Evolutionary conservation across 108 stramenopile genomes (phyloP), one percentile per base, ranked within the genome.

Genomic region (Fragilariopsis cylindrus): DNA sequence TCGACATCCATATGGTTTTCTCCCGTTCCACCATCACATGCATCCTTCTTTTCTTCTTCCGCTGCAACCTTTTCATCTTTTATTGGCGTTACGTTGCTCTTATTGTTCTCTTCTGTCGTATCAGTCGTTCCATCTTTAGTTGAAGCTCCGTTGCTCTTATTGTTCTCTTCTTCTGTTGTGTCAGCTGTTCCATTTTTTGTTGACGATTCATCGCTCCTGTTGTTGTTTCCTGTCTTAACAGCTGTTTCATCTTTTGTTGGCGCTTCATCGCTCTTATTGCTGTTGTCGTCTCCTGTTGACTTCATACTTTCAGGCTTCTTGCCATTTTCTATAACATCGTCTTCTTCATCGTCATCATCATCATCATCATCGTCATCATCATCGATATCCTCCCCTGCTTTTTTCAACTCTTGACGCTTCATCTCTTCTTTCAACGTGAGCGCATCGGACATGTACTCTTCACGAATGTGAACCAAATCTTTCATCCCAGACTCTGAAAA

Each of bases 321-420:
- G 47, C 15, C 15, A 30, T 39, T 46, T 7, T 68, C 69, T 15
- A 52, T 50, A 19, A 75, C 77, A 42, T 80, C 73, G 8, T 70
- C 57, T 15, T 60, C 60, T 13, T 79, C 72, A 9, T 76, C 67
- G 5, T 82, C 85, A n/a, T 76, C 83, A 1, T 89, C 88, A 6
- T 89, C 88, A 43, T 94, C 93, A 12, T 92, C 90, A 21, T 91
- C 91, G 21, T 92, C 88, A 60, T 93, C 92, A 58, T 95, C 90
- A 45, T 85, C 88, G 42, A 74, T 86, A 60, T 83, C 88, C 1
- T 90, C 89, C 0, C 77, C 86, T 18, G 85, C 83, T 50, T 81
- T 89, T 53, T 82, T 84, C 69, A 72, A 57, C 65, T 81, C 80
- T 72, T 88, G 81, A 3, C 77, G 84, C 58, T 90, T 89, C 70